These are phyloP conservation scores for Phylloporus rhodoxanthus DNA, from an alignment of 768 basidiomycete genomes.

Conservation along the genomic window DNA sequence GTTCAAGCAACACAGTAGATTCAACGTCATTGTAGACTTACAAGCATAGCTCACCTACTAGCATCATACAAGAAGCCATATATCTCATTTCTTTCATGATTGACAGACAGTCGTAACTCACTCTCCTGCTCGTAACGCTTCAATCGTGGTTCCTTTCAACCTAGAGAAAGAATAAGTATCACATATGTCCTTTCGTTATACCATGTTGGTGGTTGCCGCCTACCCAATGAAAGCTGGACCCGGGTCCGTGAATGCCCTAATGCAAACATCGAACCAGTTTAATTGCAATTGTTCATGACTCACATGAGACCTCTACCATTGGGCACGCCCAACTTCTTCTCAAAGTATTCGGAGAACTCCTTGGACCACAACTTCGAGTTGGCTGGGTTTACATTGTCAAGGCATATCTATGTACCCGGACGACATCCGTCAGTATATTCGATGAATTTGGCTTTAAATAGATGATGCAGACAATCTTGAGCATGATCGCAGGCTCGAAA, in stretches of 20 bases:
- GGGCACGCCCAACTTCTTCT: slow-evolving; percentile 45
- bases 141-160: slow-evolving; percentile 11
- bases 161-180: slow-evolving; percentile 1
- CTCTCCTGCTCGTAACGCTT: slow-evolving; percentile 1
- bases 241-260: slow-evolving; percentile 25
- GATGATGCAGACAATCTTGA: slow-evolving; percentile 47
- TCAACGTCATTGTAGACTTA: not conserved
- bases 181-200: not conserved
- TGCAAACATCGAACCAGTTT: not conserved
- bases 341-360: slow-evolving; percentile 48
- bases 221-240: slow-evolving; percentile 24
- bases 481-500: slow-evolving; percentile 59
- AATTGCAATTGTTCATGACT: not conserved
- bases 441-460: not conserved
- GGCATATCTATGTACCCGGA: slow-evolving; percentile 42
- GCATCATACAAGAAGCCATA: not conserved
- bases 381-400: slow-evolving; percentile 47
- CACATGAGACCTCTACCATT: slow-evolving; percentile 60
- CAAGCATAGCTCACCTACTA: not conserved
- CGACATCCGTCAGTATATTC: not conserved
- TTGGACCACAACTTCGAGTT: slow-evolving; percentile 51
- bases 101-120: not conserved
- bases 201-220: not conserved
- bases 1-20: not conserved
- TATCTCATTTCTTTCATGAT: not conserved